Base-by-base conservation (phyloP, 2,329 filamentous ascomycete species). In the Davidsoniella neocaledoniae region DNA sequence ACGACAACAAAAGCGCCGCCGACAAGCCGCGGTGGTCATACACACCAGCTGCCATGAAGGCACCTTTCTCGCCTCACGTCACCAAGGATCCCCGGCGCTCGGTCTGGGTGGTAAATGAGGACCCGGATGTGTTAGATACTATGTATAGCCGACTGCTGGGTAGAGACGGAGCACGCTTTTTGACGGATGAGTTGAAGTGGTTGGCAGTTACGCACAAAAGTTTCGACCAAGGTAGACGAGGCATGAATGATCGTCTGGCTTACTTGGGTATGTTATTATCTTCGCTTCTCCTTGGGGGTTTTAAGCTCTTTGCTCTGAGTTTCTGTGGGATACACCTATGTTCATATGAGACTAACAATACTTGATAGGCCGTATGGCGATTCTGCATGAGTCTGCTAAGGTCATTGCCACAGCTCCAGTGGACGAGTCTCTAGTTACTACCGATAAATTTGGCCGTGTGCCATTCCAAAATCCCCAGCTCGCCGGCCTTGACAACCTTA, bases 151-250 rank as follows among this genome's bases (percentile, higher is more conserved):
- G 72, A 48, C 74, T 96, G 57, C 67, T 96, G 50, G 90, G 88
- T 5, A 70, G 70, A 43, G 78, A 74, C 43, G 85, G 84, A 51
- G 76, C 83, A 57, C 76, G 74, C 57, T 63, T 91, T 62, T 71
- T 98, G 52, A 80, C 83, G 2, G 88, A 95, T 14, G 90, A 98
- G 67, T 72, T 91, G 54, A 96, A 95, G 68, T 98, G 91, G 91
- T 70, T 96, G 60, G 88, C 88, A 26, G 77, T 98, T 50, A 98
- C 91, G 56, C 91, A 96, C 66, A 96, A 96, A 76, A 95, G 87
- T 66, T 96, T 94, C 61, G 90, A 98, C 62, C 87, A 96, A 61
- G 91, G 88, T 48, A 74, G 86, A 60, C 81, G 88, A 70, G 90
- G 90, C 1, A 94, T 90, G 68, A 98, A 98, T 63, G 90, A 95